phyloP scores from a whole-genome alignment of 163 green algal genomes.

The Chlamydomonas reinhardtii region DNA sequence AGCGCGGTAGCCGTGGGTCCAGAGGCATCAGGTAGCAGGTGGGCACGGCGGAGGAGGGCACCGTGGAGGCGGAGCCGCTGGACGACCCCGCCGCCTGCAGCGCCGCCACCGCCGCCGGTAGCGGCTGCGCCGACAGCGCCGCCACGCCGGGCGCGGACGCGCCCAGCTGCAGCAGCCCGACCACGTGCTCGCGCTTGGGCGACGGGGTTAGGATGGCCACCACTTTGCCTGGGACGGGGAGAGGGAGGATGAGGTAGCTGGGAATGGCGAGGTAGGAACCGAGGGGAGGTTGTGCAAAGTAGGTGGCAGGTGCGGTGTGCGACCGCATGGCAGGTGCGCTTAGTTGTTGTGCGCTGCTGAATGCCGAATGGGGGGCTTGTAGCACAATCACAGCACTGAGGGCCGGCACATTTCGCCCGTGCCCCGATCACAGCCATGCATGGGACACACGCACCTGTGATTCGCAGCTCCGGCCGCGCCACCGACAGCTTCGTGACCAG shows the following conservation, averaged over 20 bases:
- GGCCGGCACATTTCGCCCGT: neutral
- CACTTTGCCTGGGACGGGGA: constrained; percentile 63
- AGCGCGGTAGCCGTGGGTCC: constrained; percentile 75
- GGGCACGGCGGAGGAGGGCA: neutral
- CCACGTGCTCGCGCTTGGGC: constrained; percentile 64
- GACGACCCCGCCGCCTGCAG: neutral
- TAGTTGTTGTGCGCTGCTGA: too few relatives aligned
- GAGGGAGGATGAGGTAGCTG: neutral
- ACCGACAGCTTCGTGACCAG: constrained; percentile 2
- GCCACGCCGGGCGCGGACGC: neutral
- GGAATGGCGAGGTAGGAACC: too few relatives aligned
- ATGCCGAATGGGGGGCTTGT: too few relatives aligned
- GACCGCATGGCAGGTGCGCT: too few relatives aligned
- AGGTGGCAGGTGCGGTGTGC: too few relatives aligned
- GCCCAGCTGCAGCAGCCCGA: constrained; percentile 76
- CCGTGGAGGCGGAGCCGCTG: neutral
- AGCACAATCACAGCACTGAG: neutral
- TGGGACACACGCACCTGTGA: constrained; percentile 45
- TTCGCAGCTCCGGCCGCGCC: constrained; percentile 45
- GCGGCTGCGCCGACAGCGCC: neutral
- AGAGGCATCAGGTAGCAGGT: constrained; percentile 71
- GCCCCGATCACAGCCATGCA: neutral
- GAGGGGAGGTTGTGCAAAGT: too few relatives aligned
- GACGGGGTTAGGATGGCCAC: constrained; percentile 72
- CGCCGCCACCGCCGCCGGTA: neutral